Evolutionary conservation across 2,329 filamentous ascomycete genomes (phyloP), one percentile per base, ranked within the genome.

Genomic region (Stagonosporopsis chrysanthemi): DNA sequence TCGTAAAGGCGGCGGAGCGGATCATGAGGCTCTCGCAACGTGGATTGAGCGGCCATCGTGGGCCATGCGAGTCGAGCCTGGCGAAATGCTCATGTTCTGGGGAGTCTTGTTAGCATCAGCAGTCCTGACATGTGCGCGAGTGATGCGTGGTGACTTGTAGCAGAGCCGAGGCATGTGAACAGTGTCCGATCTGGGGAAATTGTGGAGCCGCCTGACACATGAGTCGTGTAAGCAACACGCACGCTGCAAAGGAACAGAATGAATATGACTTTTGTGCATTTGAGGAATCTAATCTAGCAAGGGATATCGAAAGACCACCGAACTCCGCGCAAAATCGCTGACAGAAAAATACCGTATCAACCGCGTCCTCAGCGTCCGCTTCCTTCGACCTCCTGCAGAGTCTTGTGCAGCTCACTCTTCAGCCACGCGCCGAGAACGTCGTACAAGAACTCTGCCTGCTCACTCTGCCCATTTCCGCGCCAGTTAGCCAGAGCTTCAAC

Each of bases 11-110:
- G 72, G 38, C 74, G 62, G n/a, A 83, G 69, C 24, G 80, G 79
- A 63, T 81, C 79, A 69, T 79, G 73, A 54, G 70, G 68, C 58
- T 75, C 66, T 65, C 80, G 80, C 41, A 97, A 83, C 5, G 90
- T 97, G 53, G 94, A 97, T 80, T 96, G 93, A 63, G 84, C 89
- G 61, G 92, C 91, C 94, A 97, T 97, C 60, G 52, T 71, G 58
- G 64, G 68, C 71, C 72, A 68, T 74, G 58, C 28, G 42, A 58
- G 58, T 71, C 61, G 61, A 58, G 56, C 44, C 56, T 45, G 48
- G 53, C 59, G 53, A 52, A 51, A 38, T 44, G 60, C 22, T 62
- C 72, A 74, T 74, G 64, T 70, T 67, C 49, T 58, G 56, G 44
- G 47, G 58, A 14, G 48, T 42, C 28, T 39, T 47, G 61, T 22